Conservation (phyloP, 495 filamentous ascomycete species). For the Penicillium paxilli region DNA sequence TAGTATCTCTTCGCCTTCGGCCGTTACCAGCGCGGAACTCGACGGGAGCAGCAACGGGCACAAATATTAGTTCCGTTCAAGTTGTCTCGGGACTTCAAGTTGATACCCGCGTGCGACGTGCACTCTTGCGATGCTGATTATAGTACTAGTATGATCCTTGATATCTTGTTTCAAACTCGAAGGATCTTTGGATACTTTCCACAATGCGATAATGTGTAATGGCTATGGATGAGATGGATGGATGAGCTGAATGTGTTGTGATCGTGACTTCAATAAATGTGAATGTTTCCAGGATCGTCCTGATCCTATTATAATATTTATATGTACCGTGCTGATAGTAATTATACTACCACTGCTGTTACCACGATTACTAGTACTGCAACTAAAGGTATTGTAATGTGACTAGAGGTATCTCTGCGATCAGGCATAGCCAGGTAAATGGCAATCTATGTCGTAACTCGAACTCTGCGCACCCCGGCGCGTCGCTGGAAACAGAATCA, state of each 20-base stretch:
- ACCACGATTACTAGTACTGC: too few species aligned
- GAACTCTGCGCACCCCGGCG: slow-evolving; percentile 4
- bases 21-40: slow-evolving; percentile 9
- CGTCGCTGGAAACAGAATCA: slow-evolving; percentile 11
- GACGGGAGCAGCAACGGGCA: slow-evolving; percentile 8
- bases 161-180: too few species aligned
- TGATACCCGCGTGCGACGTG: not conserved
- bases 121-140: not conserved
- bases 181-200: too few species aligned
- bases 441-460: slow-evolving; percentile 24
- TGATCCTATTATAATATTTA: not conserved
- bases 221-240: not conserved
- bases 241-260: not conserved
- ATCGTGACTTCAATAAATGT: not conserved
- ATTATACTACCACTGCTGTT: not conserved
- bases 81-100: not conserved
- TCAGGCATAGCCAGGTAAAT: slow-evolving; percentile 12
- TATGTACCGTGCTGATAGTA: too few species aligned
- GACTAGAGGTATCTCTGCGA: slow-evolving; percentile 1
- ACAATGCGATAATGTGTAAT: not conserved
- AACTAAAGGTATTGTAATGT: too few species aligned
- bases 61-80: not conserved
- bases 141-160: too few species aligned
- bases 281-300: not conserved
- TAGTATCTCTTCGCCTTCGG: slow-evolving; percentile 15